These are phyloP conservation scores for Candida boleticola DNA, from an alignment of 805 yeast genomes.

Conservation along the genomic window DNA sequence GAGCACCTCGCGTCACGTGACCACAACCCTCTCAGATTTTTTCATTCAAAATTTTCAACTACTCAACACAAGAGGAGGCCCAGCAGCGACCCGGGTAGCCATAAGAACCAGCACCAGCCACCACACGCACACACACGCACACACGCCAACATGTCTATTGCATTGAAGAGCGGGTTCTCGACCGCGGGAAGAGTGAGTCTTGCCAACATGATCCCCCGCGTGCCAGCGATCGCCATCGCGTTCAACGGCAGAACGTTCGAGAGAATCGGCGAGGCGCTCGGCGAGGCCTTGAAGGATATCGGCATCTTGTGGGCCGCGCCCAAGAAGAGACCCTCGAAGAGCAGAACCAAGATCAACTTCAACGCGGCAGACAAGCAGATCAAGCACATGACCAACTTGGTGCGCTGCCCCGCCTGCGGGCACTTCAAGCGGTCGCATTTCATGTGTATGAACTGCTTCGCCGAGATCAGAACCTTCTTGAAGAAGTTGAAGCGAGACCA, in stretches of 20 bases:
- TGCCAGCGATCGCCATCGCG: slow-evolving; percentile 12
- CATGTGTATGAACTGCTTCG: slow-evolving; percentile 89
- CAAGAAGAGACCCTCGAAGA: slow-evolving; percentile 87
- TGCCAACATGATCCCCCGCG: slow-evolving; percentile 11
- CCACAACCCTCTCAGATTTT: not conserved
- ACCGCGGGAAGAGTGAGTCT: slow-evolving; percentile 9
- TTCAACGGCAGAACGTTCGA: slow-evolving; percentile 1
- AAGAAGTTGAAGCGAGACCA: slow-evolving; percentile 38
- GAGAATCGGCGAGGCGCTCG: not conserved
- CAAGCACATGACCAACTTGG: slow-evolving; percentile 70
- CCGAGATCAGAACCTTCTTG: slow-evolving; percentile 76
- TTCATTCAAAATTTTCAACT: not conserved
- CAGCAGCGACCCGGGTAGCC: too few species aligned
- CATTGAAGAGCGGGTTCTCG: slow-evolving; percentile 19
- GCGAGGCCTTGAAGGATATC: not conserved
- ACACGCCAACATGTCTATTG: slow-evolving; percentile 18
- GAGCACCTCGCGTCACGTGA: too few species aligned
- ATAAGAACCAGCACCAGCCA: too few species aligned
- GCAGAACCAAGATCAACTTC: slow-evolving; percentile 79
- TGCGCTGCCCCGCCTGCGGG: slow-evolving; percentile 95
- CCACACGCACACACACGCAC: too few species aligned
- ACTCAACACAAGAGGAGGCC: too few species aligned
- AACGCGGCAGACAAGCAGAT: slow-evolving; percentile 84
- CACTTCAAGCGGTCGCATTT: slow-evolving; percentile 86
- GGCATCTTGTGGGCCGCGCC: slow-evolving; percentile 79